Evolutionary conservation across 163 green algal species (phyloP), one percentile per base, ranked within the genome.

Genomic region (Scenedesmus sp.): DNA sequence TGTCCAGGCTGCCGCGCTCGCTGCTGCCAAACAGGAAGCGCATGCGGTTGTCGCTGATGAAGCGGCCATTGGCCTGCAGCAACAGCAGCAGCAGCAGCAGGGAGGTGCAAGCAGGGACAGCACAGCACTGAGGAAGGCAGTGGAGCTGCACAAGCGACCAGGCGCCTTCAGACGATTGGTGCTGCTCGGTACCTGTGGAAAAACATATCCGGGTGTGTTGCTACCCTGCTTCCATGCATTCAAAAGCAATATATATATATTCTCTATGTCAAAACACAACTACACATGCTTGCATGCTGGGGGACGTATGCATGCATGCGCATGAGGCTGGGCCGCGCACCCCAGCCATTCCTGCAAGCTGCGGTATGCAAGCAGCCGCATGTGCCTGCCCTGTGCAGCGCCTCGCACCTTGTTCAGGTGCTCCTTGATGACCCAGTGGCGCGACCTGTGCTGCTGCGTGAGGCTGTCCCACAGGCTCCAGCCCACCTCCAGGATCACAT

Each of bases 11-110:
- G 81, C 81, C 88, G 9, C 56, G 56, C 18, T 83, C 60, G 46
- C 81, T 88, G 54, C 12, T 73, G 23, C 81, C 81, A 92, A 92
- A 92, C 88, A 88, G 56, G 79, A 92, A 92, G 81, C 34, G 81
- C 81, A 84, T 88, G 88, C 88, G 88, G 88, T 92, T 92, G 62
- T 92, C 88, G 4, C 18, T 84, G 20, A 92, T 62, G 34, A 73
- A 79, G 60, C 81, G 62, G 3, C 88, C 88, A 46, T 92, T 92
- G 88, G 23, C 52, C 88, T 92, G 83, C 57, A 54, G 54, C 8
- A 23, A 59, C 10, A 26, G 55, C 74, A 82, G 62, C 10, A 12
- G 62, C 56, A 56, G 66, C 20, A 57, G 18, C 18, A 74, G 62
- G 62, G 13, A 70, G 62, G 62, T 20, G 10, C n/a, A 54, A 3